phyloP scores from a whole-genome alignment of 2,329 filamentous ascomycete species.

The Beauveria sp. region DNA sequence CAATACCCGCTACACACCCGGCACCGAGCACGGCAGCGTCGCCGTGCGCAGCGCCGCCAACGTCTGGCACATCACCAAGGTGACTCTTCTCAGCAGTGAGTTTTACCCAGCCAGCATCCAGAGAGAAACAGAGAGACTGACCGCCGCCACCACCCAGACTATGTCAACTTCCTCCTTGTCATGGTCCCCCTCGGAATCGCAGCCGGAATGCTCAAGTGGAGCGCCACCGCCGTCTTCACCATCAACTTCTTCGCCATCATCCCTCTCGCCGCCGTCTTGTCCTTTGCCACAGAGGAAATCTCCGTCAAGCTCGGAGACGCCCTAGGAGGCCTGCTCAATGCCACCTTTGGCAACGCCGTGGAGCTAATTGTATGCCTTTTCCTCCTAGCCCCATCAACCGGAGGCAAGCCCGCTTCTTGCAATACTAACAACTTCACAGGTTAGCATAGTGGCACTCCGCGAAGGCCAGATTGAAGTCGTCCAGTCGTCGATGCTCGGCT shows the following conservation, averaged over 20 bases:
- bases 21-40: constrained; percentile 40
- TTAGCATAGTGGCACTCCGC: constrained; percentile 83
- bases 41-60: constrained; percentile 39
- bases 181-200: constrained; percentile 68
- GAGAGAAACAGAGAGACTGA: neutral
- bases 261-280: constrained; percentile 64
- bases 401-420: neutral
- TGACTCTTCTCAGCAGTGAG: constrained; percentile 52
- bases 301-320: constrained; percentile 65
- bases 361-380: constrained; percentile 60
- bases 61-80: constrained; percentile 48
- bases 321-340: constrained; percentile 65
- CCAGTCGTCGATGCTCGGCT: constrained; percentile 96
- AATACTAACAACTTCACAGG: constrained; percentile 40
- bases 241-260: constrained; percentile 79
- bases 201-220: constrained; percentile 55
- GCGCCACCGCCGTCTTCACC: constrained; percentile 60
- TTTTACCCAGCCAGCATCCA: constrained; percentile 14
- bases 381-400: neutral
- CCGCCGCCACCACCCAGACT: constrained; percentile 30
- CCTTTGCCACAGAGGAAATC: constrained; percentile 73
- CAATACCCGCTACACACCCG: constrained; percentile 42
- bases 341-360: constrained; percentile 73
- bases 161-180: constrained; percentile 64
- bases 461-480: constrained; percentile 88